Conservation (phyloP, 2,329 filamentous ascomycete species). For the Colletotrichum sp. region DNA sequence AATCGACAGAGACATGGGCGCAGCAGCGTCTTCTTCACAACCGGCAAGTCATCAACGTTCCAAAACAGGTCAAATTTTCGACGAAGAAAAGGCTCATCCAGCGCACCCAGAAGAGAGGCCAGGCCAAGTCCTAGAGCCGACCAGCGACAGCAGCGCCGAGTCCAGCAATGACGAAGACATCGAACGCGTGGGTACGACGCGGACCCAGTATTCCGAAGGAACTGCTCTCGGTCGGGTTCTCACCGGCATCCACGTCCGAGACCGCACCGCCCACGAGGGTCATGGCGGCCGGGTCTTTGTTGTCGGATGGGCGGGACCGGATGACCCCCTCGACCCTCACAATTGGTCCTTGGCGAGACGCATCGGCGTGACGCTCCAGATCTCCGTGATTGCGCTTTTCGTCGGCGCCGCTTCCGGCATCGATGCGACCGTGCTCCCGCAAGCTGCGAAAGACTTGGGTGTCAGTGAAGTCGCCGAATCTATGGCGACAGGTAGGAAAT, state of each 20-base stretch:
- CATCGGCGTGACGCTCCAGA: conserved; percentile 42
- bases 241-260: conserved; percentile 33
- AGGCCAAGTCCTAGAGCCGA: neutral
- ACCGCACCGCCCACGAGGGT: conserved; percentile 26
- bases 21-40: neutral
- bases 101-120: neutral
- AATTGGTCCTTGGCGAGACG: conserved; percentile 47
- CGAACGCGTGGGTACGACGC: neutral
- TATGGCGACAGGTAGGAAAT: conserved; percentile 44
- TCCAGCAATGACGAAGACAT: neutral
- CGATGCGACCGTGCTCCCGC: conserved; percentile 51
- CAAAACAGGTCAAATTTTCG: neutral
- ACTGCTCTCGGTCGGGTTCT: conserved; percentile 31
- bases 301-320: conserved; percentile 33
- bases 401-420: conserved; percentile 58
- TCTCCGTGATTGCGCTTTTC: conserved; percentile 52
- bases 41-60: neutral
- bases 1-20: neutral
- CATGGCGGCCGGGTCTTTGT: conserved; percentile 34
- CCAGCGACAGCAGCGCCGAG: neutral
- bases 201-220: neutral
- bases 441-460: conserved; percentile 48
- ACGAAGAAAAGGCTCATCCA: neutral
- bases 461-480: conserved; percentile 56
- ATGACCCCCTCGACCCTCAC: conserved; percentile 47